phyloP scores from a whole-genome alignment of 1,284 basidiomycete species.

The Cystobasidiaceae sp. region DNA sequence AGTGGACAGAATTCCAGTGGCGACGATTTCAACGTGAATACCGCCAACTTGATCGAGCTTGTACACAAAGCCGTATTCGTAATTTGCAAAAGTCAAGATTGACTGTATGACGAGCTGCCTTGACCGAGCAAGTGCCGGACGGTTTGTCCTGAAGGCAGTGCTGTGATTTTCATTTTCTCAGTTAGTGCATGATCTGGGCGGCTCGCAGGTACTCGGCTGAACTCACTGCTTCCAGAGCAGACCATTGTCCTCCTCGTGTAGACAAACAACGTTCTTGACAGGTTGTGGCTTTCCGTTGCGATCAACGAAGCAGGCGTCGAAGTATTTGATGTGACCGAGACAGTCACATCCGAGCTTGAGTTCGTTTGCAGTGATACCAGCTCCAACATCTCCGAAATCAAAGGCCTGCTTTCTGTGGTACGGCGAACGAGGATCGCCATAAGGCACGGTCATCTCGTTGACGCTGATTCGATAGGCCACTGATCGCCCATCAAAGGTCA shows the following conservation, averaged over 20 bases:
- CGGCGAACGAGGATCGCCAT: slow-evolving; percentile 48
- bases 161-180: slow-evolving; percentile 28
- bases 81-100: slow-evolving; percentile 48
- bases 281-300: background rate
- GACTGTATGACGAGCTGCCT: slow-evolving; percentile 48
- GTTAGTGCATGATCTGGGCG: too few relatives aligned
- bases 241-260: slow-evolving; percentile 49
- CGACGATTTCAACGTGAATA: slow-evolving; percentile 49
- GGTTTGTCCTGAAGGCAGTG: slow-evolving; percentile 49
- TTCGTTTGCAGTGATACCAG: slow-evolving; percentile 49
- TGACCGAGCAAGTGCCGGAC: slow-evolving; percentile 45
- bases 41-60: slow-evolving; percentile 49
- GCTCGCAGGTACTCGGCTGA: too few relatives aligned
- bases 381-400: slow-evolving; percentile 51
- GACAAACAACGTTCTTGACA: slow-evolving; percentile 20
- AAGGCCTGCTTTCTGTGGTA: slow-evolving; percentile 50
- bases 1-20: slow-evolving; percentile 50
- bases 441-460: slow-evolving; percentile 51
- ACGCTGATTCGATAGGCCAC: slow-evolving; percentile 50
- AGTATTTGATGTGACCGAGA: slow-evolving; percentile 44
- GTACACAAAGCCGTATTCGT: slow-evolving; percentile 47
- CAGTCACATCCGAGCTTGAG: slow-evolving; percentile 52
- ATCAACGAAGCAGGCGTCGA: background rate
- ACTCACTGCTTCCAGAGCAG: slow-evolving; percentile 47
- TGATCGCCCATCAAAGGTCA: slow-evolving; percentile 46